A percentile compares a stretch with the other conserved stretches of the same genome.
phyloP scores from a whole-genome alignment of 805 yeast species.

The Saturnispora diversa region DNA sequence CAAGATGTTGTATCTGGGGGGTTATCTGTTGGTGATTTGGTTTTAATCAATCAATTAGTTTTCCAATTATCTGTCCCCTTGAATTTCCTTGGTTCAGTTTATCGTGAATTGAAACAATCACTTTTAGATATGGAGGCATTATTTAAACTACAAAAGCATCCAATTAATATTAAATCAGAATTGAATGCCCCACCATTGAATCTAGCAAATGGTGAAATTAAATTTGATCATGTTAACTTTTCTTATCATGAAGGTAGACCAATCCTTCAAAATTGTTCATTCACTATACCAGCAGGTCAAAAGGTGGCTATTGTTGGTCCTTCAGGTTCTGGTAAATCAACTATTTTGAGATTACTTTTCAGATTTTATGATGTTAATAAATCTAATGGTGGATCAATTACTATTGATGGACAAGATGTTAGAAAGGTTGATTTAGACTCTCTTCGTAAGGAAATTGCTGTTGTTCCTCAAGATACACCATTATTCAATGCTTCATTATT shows the following conservation, averaged over 20 bases:
- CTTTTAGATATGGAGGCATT: constrained; percentile 92
- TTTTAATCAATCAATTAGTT: constrained; percentile 87
- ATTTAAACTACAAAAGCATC: constrained; percentile 73
- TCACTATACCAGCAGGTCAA: constrained; percentile 82
- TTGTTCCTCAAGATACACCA: constrained; percentile 97
- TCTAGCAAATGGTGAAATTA: constrained; percentile 56
- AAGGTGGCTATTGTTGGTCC: constrained; percentile 96
- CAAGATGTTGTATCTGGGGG: constrained; percentile 80
- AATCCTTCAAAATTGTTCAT: constrained; percentile 70
- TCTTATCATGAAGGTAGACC: constrained; percentile 88
- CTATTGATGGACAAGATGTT: constrained; percentile 86
- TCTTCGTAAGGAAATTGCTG: constrained; percentile 69
- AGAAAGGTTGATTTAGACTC: constrained; percentile 66
- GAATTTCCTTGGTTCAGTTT: constrained; percentile 91
- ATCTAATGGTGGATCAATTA: constrained; percentile 45
- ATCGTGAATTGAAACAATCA: constrained; percentile 89
- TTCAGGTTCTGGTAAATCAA: constrained; percentile 92
- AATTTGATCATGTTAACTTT: constrained; percentile 84
- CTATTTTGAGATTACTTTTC: constrained; percentile 74
- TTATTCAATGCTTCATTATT: constrained; percentile 82
- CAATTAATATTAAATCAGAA: constrained; percentile 54
- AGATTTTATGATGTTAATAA: constrained; percentile 75
- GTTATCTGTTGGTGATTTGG: constrained; percentile 89
- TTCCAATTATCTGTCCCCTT: constrained; percentile 93
- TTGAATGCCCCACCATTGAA: constrained; percentile 55